These are phyloP conservation scores for Malassezia caprae DNA, from an alignment of 1,284 basidiomycete species.

Conservation along the genomic window DNA sequence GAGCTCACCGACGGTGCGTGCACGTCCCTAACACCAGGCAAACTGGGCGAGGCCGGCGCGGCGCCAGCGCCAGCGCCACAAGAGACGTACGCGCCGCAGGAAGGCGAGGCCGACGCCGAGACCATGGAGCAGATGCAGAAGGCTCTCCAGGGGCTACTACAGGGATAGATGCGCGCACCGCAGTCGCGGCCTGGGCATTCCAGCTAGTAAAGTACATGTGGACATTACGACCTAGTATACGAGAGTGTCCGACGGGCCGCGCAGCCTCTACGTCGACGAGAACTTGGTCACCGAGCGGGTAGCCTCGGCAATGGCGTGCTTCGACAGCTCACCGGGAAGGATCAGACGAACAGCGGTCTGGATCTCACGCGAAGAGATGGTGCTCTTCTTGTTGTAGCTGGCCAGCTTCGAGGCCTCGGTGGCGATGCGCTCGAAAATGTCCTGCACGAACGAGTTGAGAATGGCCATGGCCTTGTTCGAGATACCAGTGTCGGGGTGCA, in stretches of 20 bases:
- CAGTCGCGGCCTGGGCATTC: not conserved
- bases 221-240: slow-evolving; percentile 9
- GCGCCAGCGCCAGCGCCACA: slow-evolving; percentile 30
- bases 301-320: slow-evolving; percentile 74
- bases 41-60: slow-evolving; percentile 35
- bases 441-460: slow-evolving; percentile 50
- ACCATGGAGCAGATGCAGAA: slow-evolving; percentile 45
- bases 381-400: slow-evolving; percentile 49
- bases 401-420: slow-evolving; percentile 49
- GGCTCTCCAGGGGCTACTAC: slow-evolving; percentile 40
- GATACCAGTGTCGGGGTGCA: slow-evolving; percentile 51
- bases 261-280: slow-evolving; percentile 51
- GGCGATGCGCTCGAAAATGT: slow-evolving; percentile 52
- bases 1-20: slow-evolving; percentile 88
- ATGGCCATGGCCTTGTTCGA: slow-evolving; percentile 52
- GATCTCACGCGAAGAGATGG: slow-evolving; percentile 49
- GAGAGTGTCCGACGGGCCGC: not conserved
- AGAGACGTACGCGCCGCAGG: not conserved
- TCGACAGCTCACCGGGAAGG: slow-evolving; percentile 59
- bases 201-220: slow-evolving; percentile 20
- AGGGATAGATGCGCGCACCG: slow-evolving; percentile 19
- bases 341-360: slow-evolving; percentile 48
- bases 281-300: slow-evolving; percentile 59
- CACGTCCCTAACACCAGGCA: slow-evolving; percentile 10
- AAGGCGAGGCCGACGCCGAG: slow-evolving; percentile 25